phyloP scores from a whole-genome alignment of 129 eudicot genomes.

The Chrysanthemum seticuspe region DNA sequence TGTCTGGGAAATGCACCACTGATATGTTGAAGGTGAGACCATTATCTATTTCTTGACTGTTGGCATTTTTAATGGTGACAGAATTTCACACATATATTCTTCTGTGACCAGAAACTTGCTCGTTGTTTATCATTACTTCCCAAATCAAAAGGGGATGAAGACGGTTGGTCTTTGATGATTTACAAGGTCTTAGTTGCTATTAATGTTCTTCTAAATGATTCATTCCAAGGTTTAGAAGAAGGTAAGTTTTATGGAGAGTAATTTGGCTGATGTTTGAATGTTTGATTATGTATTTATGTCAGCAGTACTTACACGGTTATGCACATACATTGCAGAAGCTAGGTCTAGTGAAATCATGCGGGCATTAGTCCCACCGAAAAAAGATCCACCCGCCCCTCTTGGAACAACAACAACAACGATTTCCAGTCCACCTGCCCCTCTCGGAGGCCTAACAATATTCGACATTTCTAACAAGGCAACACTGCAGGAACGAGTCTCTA shows the following conservation, averaged over 20 bases:
- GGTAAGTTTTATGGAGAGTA: slow-evolving; percentile 37
- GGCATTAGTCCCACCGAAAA: slow-evolving; percentile 33
- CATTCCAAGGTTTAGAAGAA: slow-evolving; percentile 83
- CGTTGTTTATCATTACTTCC: slow-evolving; percentile 80
- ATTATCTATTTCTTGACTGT: background rate
- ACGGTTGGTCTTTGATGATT: slow-evolving; percentile 85
- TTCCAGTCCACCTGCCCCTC: slow-evolving; percentile 56
- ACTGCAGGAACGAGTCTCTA: slow-evolving; percentile 51
- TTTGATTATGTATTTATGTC: background rate
- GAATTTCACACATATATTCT: slow-evolving; percentile 1
- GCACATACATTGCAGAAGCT: slow-evolving; percentile 45
- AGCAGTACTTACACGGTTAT: slow-evolving; percentile 13
- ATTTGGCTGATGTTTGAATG: slow-evolving; percentile 16
- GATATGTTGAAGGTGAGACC: slow-evolving; percentile 60
- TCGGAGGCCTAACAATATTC: slow-evolving; percentile 55
- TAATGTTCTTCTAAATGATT: slow-evolving; percentile 54
- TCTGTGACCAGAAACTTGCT: slow-evolving; percentile 63
- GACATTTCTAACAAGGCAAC: slow-evolving; percentile 37
- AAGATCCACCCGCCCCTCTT: slow-evolving; percentile 28
- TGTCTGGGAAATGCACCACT: slow-evolving; percentile 60
- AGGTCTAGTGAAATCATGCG: slow-evolving; percentile 45
- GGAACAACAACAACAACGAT: slow-evolving; percentile 38
- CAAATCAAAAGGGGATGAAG: slow-evolving; percentile 81
- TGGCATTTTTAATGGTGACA: slow-evolving; percentile 3
- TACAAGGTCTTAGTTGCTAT: slow-evolving; percentile 66